Base-by-base conservation (phyloP, 345 rosid genomes). In the Populus alba region DNA sequence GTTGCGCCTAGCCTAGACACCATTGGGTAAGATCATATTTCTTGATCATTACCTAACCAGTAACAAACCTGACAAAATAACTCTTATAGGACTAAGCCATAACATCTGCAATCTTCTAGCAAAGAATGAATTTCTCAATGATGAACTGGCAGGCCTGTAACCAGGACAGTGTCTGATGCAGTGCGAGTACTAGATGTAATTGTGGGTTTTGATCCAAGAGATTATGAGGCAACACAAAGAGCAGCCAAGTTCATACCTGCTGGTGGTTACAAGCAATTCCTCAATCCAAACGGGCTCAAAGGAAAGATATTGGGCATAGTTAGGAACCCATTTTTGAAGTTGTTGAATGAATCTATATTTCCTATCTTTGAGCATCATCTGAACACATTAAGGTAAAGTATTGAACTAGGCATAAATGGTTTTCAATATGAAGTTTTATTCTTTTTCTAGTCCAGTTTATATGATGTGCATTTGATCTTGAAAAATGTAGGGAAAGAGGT, bases 261-360 rank as follows among this genome's bases (percentile, higher is more conserved):
- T 18, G 91, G 89, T 5, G 92, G 94, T 72, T 92, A 88, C 78
- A 83, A 78, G 76, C 86, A 86, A 70, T 87, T 87, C 79, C 90
- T 92, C 37, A 88, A 68, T 29, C 65, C 73, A 22, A 17, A 71
- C 51, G 88, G 93, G 37, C 87, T 94, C 22, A 77, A 81, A 71
- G 88, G 90, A 69, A 94, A 94, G 85, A 86, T 89, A 78, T 23
- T 87, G 55, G 94, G 93, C 22, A 41, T 90, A 1, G 89, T 89
- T 10, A 78, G 86, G 77, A 53, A 86, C 61, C 81, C 86, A 39
- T 86, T 83, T 77, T 78, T 39, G 49, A 33, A 68, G 45, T 72
- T 33, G 16, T 35, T 4, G 7, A 31, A 75, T 1, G 71, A 6
- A 15, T 63, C 25, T 9, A 51, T 78, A 1, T 9, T 43, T 12